Percentiles rank a stretch among this genome's conserved stretches.
Evolutionary conservation across 306 rosid genomes (phyloP).

Genomic region (Prunus mira): DNA sequence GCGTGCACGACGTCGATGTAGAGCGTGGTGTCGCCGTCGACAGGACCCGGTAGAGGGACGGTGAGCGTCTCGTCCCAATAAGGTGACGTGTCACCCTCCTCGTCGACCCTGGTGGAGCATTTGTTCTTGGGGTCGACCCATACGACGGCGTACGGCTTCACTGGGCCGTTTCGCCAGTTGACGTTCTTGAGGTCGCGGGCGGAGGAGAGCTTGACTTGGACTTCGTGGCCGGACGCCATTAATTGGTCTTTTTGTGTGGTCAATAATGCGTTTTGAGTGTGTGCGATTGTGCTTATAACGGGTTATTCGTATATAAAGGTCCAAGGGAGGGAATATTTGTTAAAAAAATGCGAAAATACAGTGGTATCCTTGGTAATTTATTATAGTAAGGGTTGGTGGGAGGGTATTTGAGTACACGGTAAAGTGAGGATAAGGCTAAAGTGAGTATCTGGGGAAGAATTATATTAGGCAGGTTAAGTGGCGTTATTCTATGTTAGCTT

Average conservation of each 20-base stretch:
- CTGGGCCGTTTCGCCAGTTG: constrained; percentile 77
- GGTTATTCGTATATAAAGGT: neutral
- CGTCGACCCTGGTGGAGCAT: constrained; percentile 48
- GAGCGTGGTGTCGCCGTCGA: constrained; percentile 50
- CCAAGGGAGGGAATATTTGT: no score
- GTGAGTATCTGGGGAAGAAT: neutral
- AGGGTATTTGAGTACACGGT: constrained; percentile 1
- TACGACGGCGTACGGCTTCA: constrained; percentile 73
- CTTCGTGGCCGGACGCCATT: constrained; percentile 65
- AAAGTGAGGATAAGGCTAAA: neutral
- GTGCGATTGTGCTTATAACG: no score
- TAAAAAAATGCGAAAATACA: neutral
- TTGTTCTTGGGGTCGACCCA: constrained; percentile 69
- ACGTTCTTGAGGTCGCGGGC: constrained; percentile 73
- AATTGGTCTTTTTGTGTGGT: neutral
- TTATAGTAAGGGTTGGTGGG: neutral
- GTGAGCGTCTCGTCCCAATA: constrained; percentile 61
- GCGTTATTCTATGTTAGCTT: neutral
- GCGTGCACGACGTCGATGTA: constrained; percentile 70
- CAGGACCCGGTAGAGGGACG: constrained; percentile 45
- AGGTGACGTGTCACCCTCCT: constrained; percentile 57
- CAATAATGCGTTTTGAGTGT: neutral
- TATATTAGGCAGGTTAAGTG: neutral
- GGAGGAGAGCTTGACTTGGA: constrained; percentile 49
- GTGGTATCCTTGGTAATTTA: neutral